Percentiles rank a stretch among this genome's conserved stretches.
Conservation (phyloP, 2,329 filamentous ascomycete genomes). For the Dactylellina sp. region DNA sequence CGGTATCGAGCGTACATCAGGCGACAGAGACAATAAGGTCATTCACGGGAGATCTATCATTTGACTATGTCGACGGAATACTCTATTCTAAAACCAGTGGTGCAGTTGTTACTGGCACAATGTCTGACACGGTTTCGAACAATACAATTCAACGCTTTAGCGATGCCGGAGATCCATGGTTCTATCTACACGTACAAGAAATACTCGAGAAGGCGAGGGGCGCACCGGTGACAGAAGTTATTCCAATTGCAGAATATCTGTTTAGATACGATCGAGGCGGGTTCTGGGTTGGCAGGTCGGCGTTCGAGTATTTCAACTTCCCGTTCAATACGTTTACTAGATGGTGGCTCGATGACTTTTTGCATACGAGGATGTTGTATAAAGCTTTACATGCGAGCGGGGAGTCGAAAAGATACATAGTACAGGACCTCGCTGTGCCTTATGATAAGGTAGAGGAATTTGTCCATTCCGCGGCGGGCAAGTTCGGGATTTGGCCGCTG, state of each 20-base stretch:
- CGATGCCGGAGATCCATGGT: constrained; percentile 75
- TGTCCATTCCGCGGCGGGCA: constrained; percentile 65
- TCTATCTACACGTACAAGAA: constrained; percentile 74
- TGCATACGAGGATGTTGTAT: constrained; percentile 75
- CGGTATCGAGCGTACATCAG: constrained; percentile 34
- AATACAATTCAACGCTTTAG: constrained; percentile 67
- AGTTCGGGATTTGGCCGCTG: constrained; percentile 68
- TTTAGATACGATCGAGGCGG: constrained; percentile 78
- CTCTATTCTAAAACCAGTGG: constrained; percentile 70
- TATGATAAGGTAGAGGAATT: constrained; percentile 52
- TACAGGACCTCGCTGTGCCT: constrained; percentile 55
- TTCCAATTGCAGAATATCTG: constrained; percentile 75
- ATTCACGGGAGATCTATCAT: constrained; percentile 66
- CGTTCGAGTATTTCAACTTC: constrained; percentile 73
- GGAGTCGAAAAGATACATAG: constrained; percentile 66
- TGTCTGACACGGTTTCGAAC: constrained; percentile 68
- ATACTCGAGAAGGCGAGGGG: constrained; percentile 30
- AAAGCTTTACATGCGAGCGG: constrained; percentile 73
- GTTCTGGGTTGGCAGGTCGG: constrained; percentile 75
- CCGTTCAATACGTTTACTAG: constrained; percentile 75
- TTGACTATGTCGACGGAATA: constrained; percentile 77
- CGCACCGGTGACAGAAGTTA: constrained; percentile 65
- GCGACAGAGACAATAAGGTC: constrained; percentile 63
- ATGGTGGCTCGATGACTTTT: constrained; percentile 71
- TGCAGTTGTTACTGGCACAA: constrained; percentile 72